Evolutionary conservation across 1,139 yeast genomes (phyloP), one percentile per base, ranked within the genome.

Genomic region (Hansenula lynferdii): DNA sequence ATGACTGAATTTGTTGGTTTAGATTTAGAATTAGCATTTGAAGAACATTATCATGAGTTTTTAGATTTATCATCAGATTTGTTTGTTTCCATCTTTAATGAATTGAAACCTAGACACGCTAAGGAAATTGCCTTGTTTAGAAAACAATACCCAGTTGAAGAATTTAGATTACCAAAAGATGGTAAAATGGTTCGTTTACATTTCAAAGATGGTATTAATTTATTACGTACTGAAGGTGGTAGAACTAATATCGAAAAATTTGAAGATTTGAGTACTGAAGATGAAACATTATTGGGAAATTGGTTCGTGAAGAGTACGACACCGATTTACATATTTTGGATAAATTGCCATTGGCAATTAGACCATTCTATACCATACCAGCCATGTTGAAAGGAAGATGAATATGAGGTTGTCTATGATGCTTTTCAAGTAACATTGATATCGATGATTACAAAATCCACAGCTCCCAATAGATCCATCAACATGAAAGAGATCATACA

Each of bases 301-400:
- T 92, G 51, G 95, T 92, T 35, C 84, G 90, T 62, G 97, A 89
- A 45, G 82, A 87, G 67, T 90, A 89, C 67, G 87, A 90, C 67
- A 92, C 98, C 41, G 99, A 92, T 67, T 92, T 92, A 75, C 94
- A 90, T 71, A 87, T 92, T 58, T 78, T 92, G 67, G 99, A 92
- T 74, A 92, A 92, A 65, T 92, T 94, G 85, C 99, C 98, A 56
- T 72, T 89, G 58, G 95, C 86, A 23, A 77, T 89, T 42, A 84
- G 99, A 71, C 99, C 99, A 43, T 92, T 92, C 77, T 92, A 92
- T 76, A 92, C 99, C 42, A 92, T 94, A 98, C 97, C 98, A 46
- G 97, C n/a, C n/a, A n/a, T n/a, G 98, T 50, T 92, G 98, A 98
- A 92, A 92, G 65, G 98, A 92, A 70, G 87, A 92, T 54, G 98